A percentile compares a stretch with the other conserved stretches of the same genome.
Evolutionary conservation across 768 basidiomycete species (phyloP).

Genomic region (Stropharia rugosoannulata): DNA sequence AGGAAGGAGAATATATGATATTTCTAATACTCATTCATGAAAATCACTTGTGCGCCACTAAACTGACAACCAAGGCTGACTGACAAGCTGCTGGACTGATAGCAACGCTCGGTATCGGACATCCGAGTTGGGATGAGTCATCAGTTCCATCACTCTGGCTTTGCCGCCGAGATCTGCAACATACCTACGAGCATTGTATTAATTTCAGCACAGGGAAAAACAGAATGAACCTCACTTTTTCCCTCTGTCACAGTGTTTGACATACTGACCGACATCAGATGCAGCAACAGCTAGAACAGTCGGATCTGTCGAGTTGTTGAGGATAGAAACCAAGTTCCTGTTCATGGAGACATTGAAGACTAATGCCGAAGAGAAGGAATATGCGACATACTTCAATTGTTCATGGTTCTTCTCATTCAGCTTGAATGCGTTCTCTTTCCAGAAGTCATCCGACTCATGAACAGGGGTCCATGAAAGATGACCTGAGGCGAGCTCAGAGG

Average conservation of each 20-base stretch:
- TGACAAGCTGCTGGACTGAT: conserved; percentile 88
- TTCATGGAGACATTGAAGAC: background rate
- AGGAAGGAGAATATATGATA: background rate
- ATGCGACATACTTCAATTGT: conserved; percentile 70
- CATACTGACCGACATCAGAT: conserved; percentile 92
- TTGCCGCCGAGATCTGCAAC: conserved; percentile 88
- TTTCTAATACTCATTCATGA: background rate
- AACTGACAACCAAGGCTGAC: conserved; percentile 77
- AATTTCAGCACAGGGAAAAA: conserved; percentile 3
- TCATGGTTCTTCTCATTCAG: conserved; percentile 84
- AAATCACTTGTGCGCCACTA: conserved; percentile 17
- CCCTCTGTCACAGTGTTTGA: conserved; percentile 87
- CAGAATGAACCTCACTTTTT: conserved; percentile 67
- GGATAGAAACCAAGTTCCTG: conserved; percentile 73
- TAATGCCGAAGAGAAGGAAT: background rate
- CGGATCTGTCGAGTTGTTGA: conserved; percentile 71
- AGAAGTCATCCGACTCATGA: conserved; percentile 96
- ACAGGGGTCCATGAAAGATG: conserved; percentile 95
- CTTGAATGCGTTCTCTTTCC: conserved; percentile 91
- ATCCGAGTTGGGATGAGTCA: conserved; percentile 85
- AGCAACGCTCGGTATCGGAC: conserved; percentile 92
- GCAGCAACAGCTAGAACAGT: conserved; percentile 87
- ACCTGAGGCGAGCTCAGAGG: conserved; percentile 84
- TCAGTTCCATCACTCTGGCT: conserved; percentile 84
- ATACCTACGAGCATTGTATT: conserved; percentile 40